Evolutionary conservation across 805 yeast species (phyloP).

Genomic region (Candida cerambycidarum): DNA sequence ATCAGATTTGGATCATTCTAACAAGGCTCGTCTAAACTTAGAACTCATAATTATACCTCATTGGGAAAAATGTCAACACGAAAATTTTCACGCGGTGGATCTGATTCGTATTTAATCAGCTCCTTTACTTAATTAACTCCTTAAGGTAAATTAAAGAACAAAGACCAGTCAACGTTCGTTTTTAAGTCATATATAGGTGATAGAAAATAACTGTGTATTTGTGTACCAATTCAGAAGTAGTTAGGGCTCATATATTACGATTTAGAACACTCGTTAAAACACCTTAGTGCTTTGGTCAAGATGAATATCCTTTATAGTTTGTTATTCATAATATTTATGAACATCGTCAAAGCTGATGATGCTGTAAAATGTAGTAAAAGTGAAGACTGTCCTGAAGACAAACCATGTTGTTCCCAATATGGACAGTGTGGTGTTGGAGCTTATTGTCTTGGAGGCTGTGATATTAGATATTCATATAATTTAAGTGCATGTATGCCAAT

Average conservation of each 20-base stretch:
- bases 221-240: too few relatives aligned
- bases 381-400: slow-evolving; percentile 64
- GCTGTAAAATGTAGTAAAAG: slow-evolving; percentile 49
- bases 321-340: background rate
- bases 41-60: background rate
- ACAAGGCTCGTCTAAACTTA: background rate
- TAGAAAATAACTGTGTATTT: too few relatives aligned
- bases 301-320: background rate
- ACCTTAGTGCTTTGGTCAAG: too few relatives aligned
- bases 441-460: slow-evolving; percentile 85
- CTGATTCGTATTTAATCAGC: background rate
- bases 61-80: slow-evolving; percentile 6
- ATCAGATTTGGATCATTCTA: too few relatives aligned
- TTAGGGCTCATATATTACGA: too few relatives aligned
- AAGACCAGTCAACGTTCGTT: too few relatives aligned
- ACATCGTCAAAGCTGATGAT: slow-evolving; percentile 6
- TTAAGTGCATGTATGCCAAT: slow-evolving; percentile 78
- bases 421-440: slow-evolving; percentile 80
- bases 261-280: too few relatives aligned
- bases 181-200: too few relatives aligned
- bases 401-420: slow-evolving; percentile 84
- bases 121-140: background rate
- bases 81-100: slow-evolving; percentile 8
- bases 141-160: background rate
- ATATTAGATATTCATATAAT: slow-evolving; percentile 67